Evolutionary conservation across 2,329 filamentous ascomycete genomes (phyloP).

Genomic region (Penicillium sp.): DNA sequence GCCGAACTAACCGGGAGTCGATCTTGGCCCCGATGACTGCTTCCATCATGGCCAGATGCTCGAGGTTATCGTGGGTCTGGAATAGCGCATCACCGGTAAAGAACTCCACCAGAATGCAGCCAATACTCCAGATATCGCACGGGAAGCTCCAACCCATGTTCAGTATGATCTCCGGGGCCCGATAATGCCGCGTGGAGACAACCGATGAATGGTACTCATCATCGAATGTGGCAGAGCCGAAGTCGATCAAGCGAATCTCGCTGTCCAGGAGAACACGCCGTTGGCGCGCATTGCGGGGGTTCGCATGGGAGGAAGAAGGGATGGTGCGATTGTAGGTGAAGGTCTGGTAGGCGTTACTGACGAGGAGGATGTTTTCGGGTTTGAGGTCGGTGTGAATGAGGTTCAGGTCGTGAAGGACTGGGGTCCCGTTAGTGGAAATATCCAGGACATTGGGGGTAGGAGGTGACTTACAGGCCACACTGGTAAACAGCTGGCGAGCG

Average conservation of each 20-base stretch:
- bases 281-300: conserved; percentile 57
- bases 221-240: conserved; percentile 65
- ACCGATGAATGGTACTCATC: conserved; percentile 68
- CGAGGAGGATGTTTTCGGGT: conserved; percentile 65
- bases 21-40: conserved; percentile 57
- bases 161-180: conserved; percentile 65
- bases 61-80: conserved; percentile 66
- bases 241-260: conserved; percentile 66
- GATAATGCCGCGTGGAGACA: conserved; percentile 64
- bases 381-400: conserved; percentile 85
- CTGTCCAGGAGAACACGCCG: conserved; percentile 62
- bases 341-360: conserved; percentile 63
- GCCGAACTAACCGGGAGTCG: conserved; percentile 54
- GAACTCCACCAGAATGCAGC: conserved; percentile 66
- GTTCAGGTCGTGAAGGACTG: conserved; percentile 93
- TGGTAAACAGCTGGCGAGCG: conserved; percentile 93
- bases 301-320: conserved; percentile 61
- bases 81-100: conserved; percentile 67
- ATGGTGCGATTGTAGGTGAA: conserved; percentile 68
- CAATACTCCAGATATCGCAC: conserved; percentile 68
- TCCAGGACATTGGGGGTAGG: conserved; percentile 1
- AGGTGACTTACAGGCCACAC: conserved; percentile 81
- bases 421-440: conserved; percentile 26
- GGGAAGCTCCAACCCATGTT: conserved; percentile 67
- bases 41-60: conserved; percentile 69